phyloP scores from a whole-genome alignment of 208 protist genomes.

The Acanthamoeba divionensis region DNA sequence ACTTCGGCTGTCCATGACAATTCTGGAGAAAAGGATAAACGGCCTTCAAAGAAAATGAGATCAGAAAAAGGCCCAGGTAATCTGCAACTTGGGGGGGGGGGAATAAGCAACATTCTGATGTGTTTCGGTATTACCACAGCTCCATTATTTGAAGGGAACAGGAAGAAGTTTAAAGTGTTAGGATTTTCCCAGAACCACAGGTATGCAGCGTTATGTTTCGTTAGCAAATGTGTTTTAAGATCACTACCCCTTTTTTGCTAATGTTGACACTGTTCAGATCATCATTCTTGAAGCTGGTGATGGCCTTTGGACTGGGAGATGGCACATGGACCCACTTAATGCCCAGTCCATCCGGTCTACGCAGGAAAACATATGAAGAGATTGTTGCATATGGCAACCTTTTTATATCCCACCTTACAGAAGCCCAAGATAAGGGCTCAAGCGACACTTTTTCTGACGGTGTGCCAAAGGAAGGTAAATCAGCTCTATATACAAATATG shows the following conservation, averaged over 20 bases:
- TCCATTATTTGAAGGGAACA: constrained; percentile 21
- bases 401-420: constrained; percentile 1
- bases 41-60: too few relatives aligned
- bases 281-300: neutral
- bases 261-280: too few relatives aligned
- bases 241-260: too few relatives aligned
- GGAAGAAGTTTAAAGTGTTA: constrained; percentile 22
- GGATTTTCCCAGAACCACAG: constrained; percentile 16
- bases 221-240: too few relatives aligned
- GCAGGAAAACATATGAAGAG: neutral
- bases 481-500: neutral
- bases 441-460: constrained; percentile 10
- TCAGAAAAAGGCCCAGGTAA: too few relatives aligned
- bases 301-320: constrained; percentile 9
- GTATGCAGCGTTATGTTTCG: neutral
- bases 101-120: too few relatives aligned
- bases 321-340: constrained; percentile 46
- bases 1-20: too few relatives aligned
- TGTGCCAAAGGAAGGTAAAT: constrained; percentile 27
- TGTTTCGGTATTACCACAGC: too few relatives aligned
- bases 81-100: too few relatives aligned
- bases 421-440: neutral
- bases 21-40: too few relatives aligned
- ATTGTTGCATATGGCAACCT: constrained; percentile 40
- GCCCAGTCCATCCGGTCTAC: neutral